Percentiles rank a stretch among this genome's conserved stretches.
These are phyloP conservation scores for Kwoniella mangroviensis DNA, from an alignment of 768 basidiomycete species.

Conservation along the genomic window DNA sequence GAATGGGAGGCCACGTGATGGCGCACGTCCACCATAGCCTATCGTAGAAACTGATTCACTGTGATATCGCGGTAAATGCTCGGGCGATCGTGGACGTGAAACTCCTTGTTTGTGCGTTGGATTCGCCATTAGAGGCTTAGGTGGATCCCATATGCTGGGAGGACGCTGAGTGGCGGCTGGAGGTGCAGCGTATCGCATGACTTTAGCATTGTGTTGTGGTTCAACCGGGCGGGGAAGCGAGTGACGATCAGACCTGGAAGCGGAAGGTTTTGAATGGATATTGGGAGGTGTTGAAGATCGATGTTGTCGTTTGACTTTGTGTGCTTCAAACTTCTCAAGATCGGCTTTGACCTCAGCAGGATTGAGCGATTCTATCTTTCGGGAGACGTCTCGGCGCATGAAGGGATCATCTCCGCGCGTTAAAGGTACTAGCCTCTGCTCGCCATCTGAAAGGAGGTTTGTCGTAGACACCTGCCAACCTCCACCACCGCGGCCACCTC, in stretches of 20 bases:
- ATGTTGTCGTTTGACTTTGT: slow-evolving; percentile 8
- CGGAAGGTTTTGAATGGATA: neutral
- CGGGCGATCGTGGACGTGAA: neutral
- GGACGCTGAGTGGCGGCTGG: neutral
- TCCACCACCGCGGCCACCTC: slow-evolving; percentile 39
- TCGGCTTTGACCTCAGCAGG: slow-evolving; percentile 17
- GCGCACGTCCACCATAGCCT: no score
- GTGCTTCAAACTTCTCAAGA: slow-evolving; percentile 12
- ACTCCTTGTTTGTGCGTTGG: neutral
- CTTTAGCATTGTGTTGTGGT: neutral
- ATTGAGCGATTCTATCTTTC: slow-evolving; percentile 12
- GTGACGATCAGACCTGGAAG: neutral
- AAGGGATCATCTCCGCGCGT: slow-evolving; percentile 8
- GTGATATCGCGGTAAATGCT: slow-evolving; percentile 1
- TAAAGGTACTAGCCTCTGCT: slow-evolving; percentile 15
- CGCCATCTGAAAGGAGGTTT: slow-evolving; percentile 28
- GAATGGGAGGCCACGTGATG: no score
- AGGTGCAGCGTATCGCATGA: neutral
- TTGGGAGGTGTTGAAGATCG: slow-evolving; percentile 4
- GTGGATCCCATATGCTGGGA: neutral
- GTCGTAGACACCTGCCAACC: slow-evolving; percentile 37
- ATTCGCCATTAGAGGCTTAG: neutral
- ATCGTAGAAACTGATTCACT: neutral
- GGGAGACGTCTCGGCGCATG: slow-evolving; percentile 20
- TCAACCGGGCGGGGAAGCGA: neutral